Evolutionary conservation across 495 filamentous ascomycete genomes (phyloP).

Genomic region (Tuber calosporum): DNA sequence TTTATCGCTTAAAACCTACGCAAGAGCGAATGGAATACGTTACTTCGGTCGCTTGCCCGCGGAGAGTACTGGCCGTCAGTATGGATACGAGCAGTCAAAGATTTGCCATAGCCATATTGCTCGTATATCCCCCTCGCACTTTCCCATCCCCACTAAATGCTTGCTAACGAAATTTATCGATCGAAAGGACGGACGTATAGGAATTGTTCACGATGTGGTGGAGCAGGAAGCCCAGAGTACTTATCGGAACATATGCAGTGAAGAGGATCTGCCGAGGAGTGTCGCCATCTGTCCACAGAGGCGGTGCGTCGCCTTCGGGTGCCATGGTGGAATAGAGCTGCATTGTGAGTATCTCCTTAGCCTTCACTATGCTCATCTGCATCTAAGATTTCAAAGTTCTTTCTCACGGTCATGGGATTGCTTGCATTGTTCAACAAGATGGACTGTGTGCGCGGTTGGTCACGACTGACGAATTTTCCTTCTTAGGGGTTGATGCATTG

Average conservation of each 20-base stretch:
- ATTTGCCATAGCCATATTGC: slow-evolving; percentile 56
- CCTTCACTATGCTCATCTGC: neutral
- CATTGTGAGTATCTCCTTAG: slow-evolving; percentile 48
- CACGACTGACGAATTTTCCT: neutral
- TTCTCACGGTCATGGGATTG: neutral
- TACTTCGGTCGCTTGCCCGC: slow-evolving; percentile 51
- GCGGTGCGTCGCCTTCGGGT: slow-evolving; percentile 65
- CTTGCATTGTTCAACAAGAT: neutral
- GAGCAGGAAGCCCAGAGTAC: slow-evolving; percentile 36
- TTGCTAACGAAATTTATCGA: neutral
- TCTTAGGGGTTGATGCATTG: slow-evolving; percentile 52
- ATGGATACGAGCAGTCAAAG: slow-evolving; percentile 57
- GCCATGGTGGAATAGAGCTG: slow-evolving; percentile 59
- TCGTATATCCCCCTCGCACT: slow-evolving; percentile 39
- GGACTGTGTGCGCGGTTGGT: neutral
- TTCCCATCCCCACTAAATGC: neutral
- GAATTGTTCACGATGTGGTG: slow-evolving; percentile 55
- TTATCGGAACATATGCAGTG: slow-evolving; percentile 57
- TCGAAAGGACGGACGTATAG: slow-evolving; percentile 51
- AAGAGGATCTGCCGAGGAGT: slow-evolving; percentile 59
- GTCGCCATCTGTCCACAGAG: slow-evolving; percentile 64
- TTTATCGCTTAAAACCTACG: slow-evolving; percentile 51
- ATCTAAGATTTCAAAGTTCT: neutral
- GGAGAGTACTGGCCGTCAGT: slow-evolving; percentile 54
- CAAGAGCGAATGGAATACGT: slow-evolving; percentile 25